Percentiles rank a stretch among this genome's conserved stretches.
phyloP scores from a whole-genome alignment of 768 basidiomycete species.

The Fomitopsis serialis region DNA sequence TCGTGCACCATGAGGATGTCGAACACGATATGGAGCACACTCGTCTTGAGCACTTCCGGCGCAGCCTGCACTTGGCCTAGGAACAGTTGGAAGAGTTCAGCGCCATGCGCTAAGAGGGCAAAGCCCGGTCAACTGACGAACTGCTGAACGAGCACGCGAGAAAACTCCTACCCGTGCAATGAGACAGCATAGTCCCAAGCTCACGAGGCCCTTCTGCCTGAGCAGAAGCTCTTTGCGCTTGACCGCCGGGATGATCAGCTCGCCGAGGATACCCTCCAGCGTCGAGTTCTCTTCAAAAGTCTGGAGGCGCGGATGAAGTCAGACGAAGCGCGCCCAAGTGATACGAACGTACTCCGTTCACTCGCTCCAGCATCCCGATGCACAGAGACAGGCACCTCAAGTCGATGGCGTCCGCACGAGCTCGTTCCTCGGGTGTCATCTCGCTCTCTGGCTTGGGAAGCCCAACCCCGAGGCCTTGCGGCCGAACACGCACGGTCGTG shows the following conservation, averaged over 20 bases:
- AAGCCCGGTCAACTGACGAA: not conserved
- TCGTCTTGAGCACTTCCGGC: slow-evolving; percentile 59
- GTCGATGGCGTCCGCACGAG: slow-evolving; percentile 57
- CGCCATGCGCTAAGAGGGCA: slow-evolving; percentile 47
- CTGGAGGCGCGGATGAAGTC: slow-evolving; percentile 19
- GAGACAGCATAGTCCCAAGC: slow-evolving; percentile 79
- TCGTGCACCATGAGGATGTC: slow-evolving; percentile 87
- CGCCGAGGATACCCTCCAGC: slow-evolving; percentile 61
- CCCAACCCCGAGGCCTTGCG: slow-evolving; percentile 2
- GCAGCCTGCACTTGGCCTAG: slow-evolving; percentile 63
- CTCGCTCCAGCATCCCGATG: slow-evolving; percentile 80
- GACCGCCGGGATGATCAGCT: slow-evolving; percentile 88
- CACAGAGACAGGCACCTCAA: slow-evolving; percentile 71
- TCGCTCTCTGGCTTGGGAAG: slow-evolving; percentile 31
- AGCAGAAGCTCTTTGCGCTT: slow-evolving; percentile 80
- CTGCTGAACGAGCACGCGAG: not conserved
- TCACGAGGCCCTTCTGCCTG: slow-evolving; percentile 75
- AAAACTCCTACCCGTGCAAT: slow-evolving; percentile 58
- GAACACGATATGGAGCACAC: slow-evolving; percentile 75
- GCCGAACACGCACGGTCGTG: slow-evolving; percentile 15
- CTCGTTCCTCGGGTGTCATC: slow-evolving; percentile 56
- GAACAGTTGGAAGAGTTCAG: slow-evolving; percentile 74
- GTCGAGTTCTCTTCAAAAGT: slow-evolving; percentile 66
- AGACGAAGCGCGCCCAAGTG: slow-evolving; percentile 6
- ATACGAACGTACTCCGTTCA: slow-evolving; percentile 61